Base-by-base conservation (phyloP, 805 yeast genomes). In the Wickerhamomyces chaumierensis region DNA sequence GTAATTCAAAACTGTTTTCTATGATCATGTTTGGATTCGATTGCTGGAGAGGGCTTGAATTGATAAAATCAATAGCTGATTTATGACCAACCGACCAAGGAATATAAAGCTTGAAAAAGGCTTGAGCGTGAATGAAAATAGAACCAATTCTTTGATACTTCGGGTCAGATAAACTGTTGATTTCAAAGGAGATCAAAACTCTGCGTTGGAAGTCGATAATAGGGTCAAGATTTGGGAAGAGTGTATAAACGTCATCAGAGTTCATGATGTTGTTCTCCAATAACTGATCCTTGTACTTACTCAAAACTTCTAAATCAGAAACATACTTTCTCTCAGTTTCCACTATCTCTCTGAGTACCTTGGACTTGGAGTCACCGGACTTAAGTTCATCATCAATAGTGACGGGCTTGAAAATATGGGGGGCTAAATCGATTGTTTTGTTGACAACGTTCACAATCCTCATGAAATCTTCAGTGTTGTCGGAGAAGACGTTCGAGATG, bases 31-130 rank as follows among this genome's bases (percentile, higher is more conserved):
- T 68, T 17, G 77, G 68, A 42, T 69, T 69, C 35, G 55, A 61
- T 38, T 86, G 68, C 48, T 73, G 74, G 5, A 67, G 54, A 5
- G 75, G 70, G 47, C 83, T 86, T 12, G 60, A 52, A 34, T 68
- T 66, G 31, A 92, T 82, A 39, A 86, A 71, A 40, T 85, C 95
- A 33, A 85, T 73, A 2, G 97, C 96, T 3, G 85, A 76, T 48
- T 77, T 75, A 59, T 86, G 96, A 42, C 90, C 90, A 39, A 87
- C 69, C 19, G 96, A 84, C 90, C 95, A 92, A 7, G 95, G 87
- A 57, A 87, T 95, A 60, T 92, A 92, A 9, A 85, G 75, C 45
- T 76, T 79, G 63, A 92, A 92, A 20, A 87, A 90, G 29, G 78
- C 75, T 27, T 88, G 83, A 11, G 92, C 84, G 57, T 81, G 94